Evolutionary conservation across 164 flowering plant genomes (phyloP), one percentile per base, ranked within the genome.

Genomic region (Macadamia integrifolia): DNA sequence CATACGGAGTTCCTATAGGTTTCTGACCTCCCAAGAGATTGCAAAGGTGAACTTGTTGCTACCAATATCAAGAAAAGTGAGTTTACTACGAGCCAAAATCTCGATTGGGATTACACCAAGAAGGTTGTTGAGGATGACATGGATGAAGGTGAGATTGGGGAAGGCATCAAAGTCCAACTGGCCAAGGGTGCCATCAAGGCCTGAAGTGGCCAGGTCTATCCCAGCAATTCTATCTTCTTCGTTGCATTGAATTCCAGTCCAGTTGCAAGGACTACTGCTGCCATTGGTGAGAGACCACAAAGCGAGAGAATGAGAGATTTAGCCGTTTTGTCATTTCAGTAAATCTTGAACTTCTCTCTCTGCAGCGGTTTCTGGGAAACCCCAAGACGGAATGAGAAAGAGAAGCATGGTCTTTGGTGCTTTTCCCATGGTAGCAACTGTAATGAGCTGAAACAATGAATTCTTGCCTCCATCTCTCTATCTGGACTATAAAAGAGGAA

Each of bases 21-120:
- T 73, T 32, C 80, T 76, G 7, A 77, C 48, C 69, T 73, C 71
- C 3, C 63, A 35, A 6, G 80, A 76, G 35, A 77, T 44, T 3
- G 66, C 8, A 1, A 42, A 69, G 10, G 69, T 73, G 67, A 77
- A 67, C 10, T 59, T 55, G 64, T 77, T 77, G 50, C 52, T 61
- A 14, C 60, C 67, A 62, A 77, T 65, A 66, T 70, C 66, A 15
- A 74, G 61, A 64, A n/a, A 55, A 49, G 35, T 30, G 58, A 75
- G 73, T 18, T 66, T 75, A 13, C 35, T 9, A 61, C 66, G 71
- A 18, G 52, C 55, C 43, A 74, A 74, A 42, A 75, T 57, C 13
- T 23, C 43, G 23, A 1, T 17, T 29, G 78, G 75, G n/a, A 75
- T 53, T 43, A 48, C 11, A 12, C 78, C 70, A 31, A 50, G 61